A percentile compares a stretch with the other conserved stretches of the same genome.
Conservation (phyloP, 148 eudicot genomes). For the Chenopodium suecicum region DNA sequence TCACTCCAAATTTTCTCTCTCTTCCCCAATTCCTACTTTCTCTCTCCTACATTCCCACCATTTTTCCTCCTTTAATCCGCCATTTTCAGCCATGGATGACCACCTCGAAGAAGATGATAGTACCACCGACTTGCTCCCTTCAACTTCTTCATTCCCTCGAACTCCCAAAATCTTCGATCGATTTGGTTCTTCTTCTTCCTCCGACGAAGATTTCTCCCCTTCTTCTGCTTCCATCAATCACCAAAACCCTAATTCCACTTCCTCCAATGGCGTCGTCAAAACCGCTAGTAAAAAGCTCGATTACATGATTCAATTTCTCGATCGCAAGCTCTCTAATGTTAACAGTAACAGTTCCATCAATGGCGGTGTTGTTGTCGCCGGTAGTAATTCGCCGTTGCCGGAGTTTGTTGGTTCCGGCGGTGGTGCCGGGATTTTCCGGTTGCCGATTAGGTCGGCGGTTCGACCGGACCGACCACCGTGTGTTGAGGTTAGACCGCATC, state of each 20-base stretch:
- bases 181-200: slow-evolving; percentile 48
- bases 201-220: slow-evolving; percentile 37
- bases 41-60: background rate
- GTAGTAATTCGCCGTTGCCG: slow-evolving; percentile 35
- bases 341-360: background rate
- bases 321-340: slow-evolving; percentile 54
- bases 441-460: slow-evolving; percentile 52
- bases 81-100: slow-evolving; percentile 31
- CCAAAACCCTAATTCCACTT: slow-evolving; percentile 7
- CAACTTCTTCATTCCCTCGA: slow-evolving; percentile 18
- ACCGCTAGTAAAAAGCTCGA: slow-evolving; percentile 67
- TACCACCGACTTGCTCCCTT: slow-evolving; percentile 29
- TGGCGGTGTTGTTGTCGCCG: background rate
- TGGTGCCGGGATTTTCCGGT: slow-evolving; percentile 49
- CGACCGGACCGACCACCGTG: slow-evolving; percentile 70
- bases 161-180: slow-evolving; percentile 71
- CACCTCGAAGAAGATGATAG: slow-evolving; percentile 28
- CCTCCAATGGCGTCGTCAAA: slow-evolving; percentile 35
- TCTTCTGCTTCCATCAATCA: slow-evolving; percentile 16
- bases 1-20: too few species aligned
- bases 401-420: slow-evolving; percentile 63
- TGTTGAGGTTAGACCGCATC: slow-evolving; percentile 78
- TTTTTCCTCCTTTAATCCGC: background rate
- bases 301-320: slow-evolving; percentile 77
- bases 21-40: background rate